Conservation (phyloP, 1,284 basidiomycete species). For the Neonothopanus nambi region DNA sequence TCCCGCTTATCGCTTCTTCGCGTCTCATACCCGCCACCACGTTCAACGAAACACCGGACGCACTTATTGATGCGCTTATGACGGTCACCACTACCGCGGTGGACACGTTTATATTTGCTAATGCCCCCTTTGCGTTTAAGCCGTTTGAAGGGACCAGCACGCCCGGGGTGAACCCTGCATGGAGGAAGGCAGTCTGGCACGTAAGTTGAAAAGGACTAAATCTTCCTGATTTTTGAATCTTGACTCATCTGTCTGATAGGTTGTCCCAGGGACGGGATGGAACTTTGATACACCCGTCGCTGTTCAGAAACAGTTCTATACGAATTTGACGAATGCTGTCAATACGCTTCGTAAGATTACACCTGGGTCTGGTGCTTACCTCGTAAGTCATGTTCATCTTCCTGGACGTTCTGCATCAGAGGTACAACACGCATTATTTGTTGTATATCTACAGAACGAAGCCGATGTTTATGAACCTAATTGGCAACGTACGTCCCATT, state of each 20-base stretch:
- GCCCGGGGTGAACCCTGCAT: constrained; percentile 4
- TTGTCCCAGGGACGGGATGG: neutral
- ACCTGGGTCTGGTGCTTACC: constrained; percentile 7
- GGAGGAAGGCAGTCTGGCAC: constrained; percentile 16
- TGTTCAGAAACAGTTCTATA: neutral
- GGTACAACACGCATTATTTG: neutral
- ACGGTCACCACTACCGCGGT: too few relatives aligned
- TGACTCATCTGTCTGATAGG: too few relatives aligned
- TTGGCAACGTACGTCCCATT: neutral
- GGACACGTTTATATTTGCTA: constrained; percentile 4
- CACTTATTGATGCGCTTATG: too few relatives aligned
- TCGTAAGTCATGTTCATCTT: constrained; percentile 2
- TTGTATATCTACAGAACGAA: neutral
- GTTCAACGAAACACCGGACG: constrained; percentile 9
- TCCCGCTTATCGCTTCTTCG: constrained; percentile 16
- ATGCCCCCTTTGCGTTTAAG: constrained; percentile 13
- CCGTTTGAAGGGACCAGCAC: neutral
- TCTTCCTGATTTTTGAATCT: too few relatives aligned
- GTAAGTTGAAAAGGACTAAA: constrained; percentile 1
- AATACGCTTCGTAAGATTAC: constrained; percentile 8
- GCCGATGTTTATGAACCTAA: constrained; percentile 5
- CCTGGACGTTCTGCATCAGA: too few relatives aligned
- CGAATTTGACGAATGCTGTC: neutral
- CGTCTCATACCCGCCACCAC: constrained; percentile 19
- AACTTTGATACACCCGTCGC: constrained; percentile 15